Evolutionary conservation across 2,329 filamentous ascomycete genomes (phyloP).

Genomic region (Plenodomus tracheiphilus): DNA sequence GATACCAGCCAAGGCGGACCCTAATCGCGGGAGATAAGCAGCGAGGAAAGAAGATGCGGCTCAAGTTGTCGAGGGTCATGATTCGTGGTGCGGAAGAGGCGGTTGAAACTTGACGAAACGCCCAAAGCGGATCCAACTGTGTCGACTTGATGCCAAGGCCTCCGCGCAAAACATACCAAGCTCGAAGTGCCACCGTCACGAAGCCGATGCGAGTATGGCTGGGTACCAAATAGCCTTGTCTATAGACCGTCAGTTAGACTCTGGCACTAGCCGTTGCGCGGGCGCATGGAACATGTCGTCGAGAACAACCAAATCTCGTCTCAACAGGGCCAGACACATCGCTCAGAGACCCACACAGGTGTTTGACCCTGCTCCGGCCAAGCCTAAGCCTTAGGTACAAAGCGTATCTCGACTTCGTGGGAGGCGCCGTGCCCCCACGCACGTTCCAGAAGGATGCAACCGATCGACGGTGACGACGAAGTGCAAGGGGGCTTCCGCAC

Average conservation of each 20-base stretch:
- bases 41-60: conserved; percentile 27
- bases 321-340: conserved; percentile 21
- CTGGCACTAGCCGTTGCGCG: conserved; percentile 15
- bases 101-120: conserved; percentile 42
- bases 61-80: conserved; percentile 22
- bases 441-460: conserved; percentile 1
- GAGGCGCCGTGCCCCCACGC: conserved; percentile 9
- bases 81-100: conserved; percentile 24
- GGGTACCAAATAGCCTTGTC: conserved; percentile 18
- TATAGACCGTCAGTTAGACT: conserved; percentile 14
- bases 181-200: conserved; percentile 26
- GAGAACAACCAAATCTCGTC: conserved; percentile 16
- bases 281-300: conserved; percentile 17
- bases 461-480: background rate
- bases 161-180: conserved; percentile 32
- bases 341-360: conserved; percentile 18
- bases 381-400: conserved; percentile 29
- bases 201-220: conserved; percentile 27
- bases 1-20: conserved; percentile 14
- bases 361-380: conserved; percentile 24
- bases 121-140: conserved; percentile 33
- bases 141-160: conserved; percentile 36
- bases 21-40: conserved; percentile 23
- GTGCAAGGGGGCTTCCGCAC: background rate
- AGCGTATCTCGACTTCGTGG: conserved; percentile 20